phyloP scores from a whole-genome alignment of 805 yeast species.

The Lachancea sp. region DNA sequence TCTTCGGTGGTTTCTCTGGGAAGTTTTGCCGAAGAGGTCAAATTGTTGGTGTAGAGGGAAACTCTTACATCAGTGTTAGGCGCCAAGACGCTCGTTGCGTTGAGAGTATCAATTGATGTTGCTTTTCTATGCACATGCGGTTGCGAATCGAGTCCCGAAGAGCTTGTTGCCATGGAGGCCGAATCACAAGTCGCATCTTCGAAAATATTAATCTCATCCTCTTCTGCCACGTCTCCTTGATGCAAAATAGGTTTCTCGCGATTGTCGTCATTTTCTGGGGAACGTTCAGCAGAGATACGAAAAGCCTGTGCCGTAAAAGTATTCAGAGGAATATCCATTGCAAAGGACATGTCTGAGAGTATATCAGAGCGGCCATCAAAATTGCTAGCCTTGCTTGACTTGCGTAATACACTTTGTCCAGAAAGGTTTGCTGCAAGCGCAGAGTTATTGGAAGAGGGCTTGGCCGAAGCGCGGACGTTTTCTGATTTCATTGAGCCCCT shows the following conservation, averaged over 20 bases:
- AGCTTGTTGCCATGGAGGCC: slow-evolving; percentile 18
- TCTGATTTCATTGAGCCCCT: neutral
- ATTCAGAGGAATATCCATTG: slow-evolving; percentile 26
- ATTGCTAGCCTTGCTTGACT: slow-evolving; percentile 5
- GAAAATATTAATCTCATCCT: slow-evolving; percentile 22
- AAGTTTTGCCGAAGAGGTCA: slow-evolving; percentile 12
- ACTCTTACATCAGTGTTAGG: slow-evolving; percentile 29
- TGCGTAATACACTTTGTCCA: slow-evolving; percentile 5
- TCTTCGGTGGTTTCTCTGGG: slow-evolving; percentile 32
- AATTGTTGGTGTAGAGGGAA: slow-evolving; percentile 25
- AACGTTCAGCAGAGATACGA: slow-evolving; percentile 17
- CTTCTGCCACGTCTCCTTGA: slow-evolving; percentile 10
- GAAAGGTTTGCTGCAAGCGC: slow-evolving; percentile 4
- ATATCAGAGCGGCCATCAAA: slow-evolving; percentile 10
- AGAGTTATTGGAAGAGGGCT: slow-evolving; percentile 11
- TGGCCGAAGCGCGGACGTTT: slow-evolving; percentile 10
- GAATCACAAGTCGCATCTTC: slow-evolving; percentile 30
- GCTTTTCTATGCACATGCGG: slow-evolving; percentile 27
- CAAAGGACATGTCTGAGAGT: slow-evolving; percentile 27
- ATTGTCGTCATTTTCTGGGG: slow-evolving; percentile 10
- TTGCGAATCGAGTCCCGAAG: slow-evolving; percentile 18
- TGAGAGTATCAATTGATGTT: slow-evolving; percentile 30
- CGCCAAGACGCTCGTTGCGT: slow-evolving; percentile 25
- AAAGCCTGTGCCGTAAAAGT: slow-evolving; percentile 28
- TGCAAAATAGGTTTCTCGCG: neutral